A percentile compares a stretch with the other conserved stretches of the same genome.
Conservation (phyloP, 2,329 filamentous ascomycete genomes). For the Hypoxylon sp. region DNA sequence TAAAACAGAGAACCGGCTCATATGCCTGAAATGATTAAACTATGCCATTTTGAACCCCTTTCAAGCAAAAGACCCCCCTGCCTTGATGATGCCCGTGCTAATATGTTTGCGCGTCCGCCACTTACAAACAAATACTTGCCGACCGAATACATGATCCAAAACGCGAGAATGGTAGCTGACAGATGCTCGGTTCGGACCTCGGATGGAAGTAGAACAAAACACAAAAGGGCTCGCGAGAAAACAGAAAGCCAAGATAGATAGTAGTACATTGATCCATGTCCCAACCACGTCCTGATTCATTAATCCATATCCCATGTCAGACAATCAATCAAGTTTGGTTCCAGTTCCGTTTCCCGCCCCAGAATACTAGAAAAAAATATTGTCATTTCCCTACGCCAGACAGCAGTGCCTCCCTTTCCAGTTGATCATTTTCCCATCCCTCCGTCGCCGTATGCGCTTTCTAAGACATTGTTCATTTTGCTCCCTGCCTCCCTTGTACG, state of each 20-base stretch:
- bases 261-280: conserved; percentile 28
- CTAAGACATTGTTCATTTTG: not conserved
- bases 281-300: conserved; percentile 25
- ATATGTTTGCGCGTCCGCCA: conserved; percentile 22
- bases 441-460: conserved; percentile 8
- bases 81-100: conserved; percentile 5
- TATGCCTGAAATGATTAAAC: conserved; percentile 23
- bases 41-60: not conserved
- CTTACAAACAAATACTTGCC: conserved; percentile 26
- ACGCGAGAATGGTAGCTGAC: conserved; percentile 2
- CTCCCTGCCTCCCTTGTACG: not conserved
- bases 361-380: conserved; percentile 8
- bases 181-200: conserved; percentile 9
- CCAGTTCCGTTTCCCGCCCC: conserved; percentile 9
- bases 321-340: conserved; percentile 17
- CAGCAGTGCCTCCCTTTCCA: conserved; percentile 15
- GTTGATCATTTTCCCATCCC: not conserved
- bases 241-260: conserved; percentile 17
- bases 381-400: conserved; percentile 9
- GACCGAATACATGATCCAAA: conserved; percentile 9
- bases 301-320: conserved; percentile 33
- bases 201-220: conserved; percentile 5
- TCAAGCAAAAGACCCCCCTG: conserved; percentile 20
- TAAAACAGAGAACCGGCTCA: conserved; percentile 13
- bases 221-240: conserved; percentile 13